Conservation (phyloP, 345 rosid species). For the Eucalyptus fibrosa region DNA sequence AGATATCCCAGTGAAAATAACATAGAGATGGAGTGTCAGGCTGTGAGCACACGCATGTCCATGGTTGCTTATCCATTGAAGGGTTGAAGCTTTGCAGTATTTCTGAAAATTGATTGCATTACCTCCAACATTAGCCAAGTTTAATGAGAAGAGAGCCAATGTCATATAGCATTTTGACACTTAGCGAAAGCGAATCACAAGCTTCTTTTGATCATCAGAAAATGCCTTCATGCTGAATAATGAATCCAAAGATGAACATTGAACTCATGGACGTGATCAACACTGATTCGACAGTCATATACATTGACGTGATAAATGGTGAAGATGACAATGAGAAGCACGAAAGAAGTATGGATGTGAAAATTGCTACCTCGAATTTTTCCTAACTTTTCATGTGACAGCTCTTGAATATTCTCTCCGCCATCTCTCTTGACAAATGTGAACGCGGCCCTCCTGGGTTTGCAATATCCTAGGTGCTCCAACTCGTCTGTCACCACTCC, state of each 20-base stretch:
- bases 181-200: not conserved
- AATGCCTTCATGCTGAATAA: not conserved
- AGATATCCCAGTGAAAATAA: not conserved
- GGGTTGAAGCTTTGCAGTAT: not conserved
- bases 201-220: not conserved
- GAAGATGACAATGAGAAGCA: not conserved
- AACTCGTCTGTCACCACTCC: not conserved
- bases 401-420: not conserved
- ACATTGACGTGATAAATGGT: rapidly evolving
- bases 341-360: not conserved
- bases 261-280: not conserved
- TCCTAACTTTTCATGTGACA: not conserved
- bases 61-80: not conserved
- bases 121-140: not conserved
- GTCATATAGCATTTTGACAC: not conserved
- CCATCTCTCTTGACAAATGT: not conserved
- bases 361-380: not conserved
- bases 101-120: not conserved
- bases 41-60: not conserved
- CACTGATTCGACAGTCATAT: not conserved
- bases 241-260: not conserved
- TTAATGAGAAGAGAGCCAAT: not conserved
- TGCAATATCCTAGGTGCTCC: not conserved
- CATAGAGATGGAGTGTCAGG: not conserved
- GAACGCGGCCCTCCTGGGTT: not conserved